Conservation (phyloP, 805 yeast species). For the Candida dajiaensis region DNA sequence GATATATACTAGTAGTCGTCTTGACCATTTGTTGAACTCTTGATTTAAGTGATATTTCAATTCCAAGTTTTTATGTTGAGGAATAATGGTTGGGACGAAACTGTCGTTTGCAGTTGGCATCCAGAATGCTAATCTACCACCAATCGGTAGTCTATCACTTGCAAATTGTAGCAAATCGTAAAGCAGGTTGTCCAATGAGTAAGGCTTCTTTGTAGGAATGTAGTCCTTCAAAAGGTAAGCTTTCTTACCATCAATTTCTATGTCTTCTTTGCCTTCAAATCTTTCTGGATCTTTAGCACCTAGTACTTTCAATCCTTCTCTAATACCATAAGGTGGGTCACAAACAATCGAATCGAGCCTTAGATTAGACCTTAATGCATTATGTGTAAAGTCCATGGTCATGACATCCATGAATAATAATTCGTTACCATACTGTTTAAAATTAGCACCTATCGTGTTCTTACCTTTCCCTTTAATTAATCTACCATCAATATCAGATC, state of each 20-base stretch:
- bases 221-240: constrained; percentile 78
- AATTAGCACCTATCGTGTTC: constrained; percentile 57
- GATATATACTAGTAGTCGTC: constrained; percentile 77
- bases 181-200: constrained; percentile 67
- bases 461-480: constrained; percentile 64
- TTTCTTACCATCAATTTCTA: constrained; percentile 71
- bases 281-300: constrained; percentile 72
- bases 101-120: constrained; percentile 96
- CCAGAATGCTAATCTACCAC: constrained; percentile 90
- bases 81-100: constrained; percentile 59
- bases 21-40: constrained; percentile 88
- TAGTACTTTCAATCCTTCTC: constrained; percentile 91
- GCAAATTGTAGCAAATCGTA: constrained; percentile 76
- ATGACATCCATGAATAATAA: constrained; percentile 63
- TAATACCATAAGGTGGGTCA: constrained; percentile 97
- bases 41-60: constrained; percentile 74
- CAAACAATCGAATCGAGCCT: constrained; percentile 77
- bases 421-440: constrained; percentile 62
- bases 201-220: constrained; percentile 89
- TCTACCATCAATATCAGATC: constrained; percentile 89
- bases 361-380: constrained; percentile 62
- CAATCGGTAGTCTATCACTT: constrained; percentile 59
- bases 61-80: constrained; percentile 70
- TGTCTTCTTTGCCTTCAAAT: constrained; percentile 65
- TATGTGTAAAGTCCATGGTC: constrained; percentile 94